phyloP scores from a whole-genome alignment of 1,284 basidiomycete genomes.

The Sanghuangporus sanghuang region DNA sequence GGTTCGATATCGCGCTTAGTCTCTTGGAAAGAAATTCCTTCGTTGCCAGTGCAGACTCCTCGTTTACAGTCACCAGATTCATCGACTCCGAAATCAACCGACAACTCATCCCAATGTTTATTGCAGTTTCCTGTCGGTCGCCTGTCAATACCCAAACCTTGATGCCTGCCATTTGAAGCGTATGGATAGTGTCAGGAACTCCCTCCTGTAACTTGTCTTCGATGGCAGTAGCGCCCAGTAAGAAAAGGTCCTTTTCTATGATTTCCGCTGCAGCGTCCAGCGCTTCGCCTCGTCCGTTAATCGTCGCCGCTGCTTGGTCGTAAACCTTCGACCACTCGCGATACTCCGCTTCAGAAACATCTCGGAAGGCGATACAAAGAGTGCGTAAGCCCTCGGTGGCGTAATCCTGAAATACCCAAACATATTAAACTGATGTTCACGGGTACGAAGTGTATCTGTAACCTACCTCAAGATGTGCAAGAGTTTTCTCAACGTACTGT shows the following conservation, averaged over 20 bases:
- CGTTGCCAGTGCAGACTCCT: slow-evolving; percentile 80
- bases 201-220: slow-evolving; percentile 99
- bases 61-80: slow-evolving; percentile 96
- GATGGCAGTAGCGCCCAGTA: slow-evolving; percentile 96
- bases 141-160: slow-evolving; percentile 99
- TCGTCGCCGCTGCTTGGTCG: slow-evolving; percentile 86
- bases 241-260: slow-evolving; percentile 89
- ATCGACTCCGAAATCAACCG: slow-evolving; percentile 96
- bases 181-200: slow-evolving; percentile 97
- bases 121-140: slow-evolving; percentile 97
- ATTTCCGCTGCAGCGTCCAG: slow-evolving; percentile 93
- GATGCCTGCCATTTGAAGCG: slow-evolving; percentile 95
- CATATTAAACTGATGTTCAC: slow-evolving; percentile 11
- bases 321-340: slow-evolving; percentile 85
- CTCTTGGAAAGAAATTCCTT: slow-evolving; percentile 86
- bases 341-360: slow-evolving; percentile 90
- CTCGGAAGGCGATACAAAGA: slow-evolving; percentile 92
- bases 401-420: slow-evolving; percentile 62
- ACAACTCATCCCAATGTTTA: slow-evolving; percentile 98
- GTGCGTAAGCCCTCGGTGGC: slow-evolving; percentile 96
- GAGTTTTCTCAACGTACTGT: slow-evolving; percentile 81
- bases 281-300: slow-evolving; percentile 90
- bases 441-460: slow-evolving; percentile 1
- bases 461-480: slow-evolving; percentile 84
- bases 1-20: slow-evolving; percentile 88